phyloP scores from a whole-genome alignment of 768 basidiomycete genomes.

The Cystobasidiopsis lactophilus region DNA sequence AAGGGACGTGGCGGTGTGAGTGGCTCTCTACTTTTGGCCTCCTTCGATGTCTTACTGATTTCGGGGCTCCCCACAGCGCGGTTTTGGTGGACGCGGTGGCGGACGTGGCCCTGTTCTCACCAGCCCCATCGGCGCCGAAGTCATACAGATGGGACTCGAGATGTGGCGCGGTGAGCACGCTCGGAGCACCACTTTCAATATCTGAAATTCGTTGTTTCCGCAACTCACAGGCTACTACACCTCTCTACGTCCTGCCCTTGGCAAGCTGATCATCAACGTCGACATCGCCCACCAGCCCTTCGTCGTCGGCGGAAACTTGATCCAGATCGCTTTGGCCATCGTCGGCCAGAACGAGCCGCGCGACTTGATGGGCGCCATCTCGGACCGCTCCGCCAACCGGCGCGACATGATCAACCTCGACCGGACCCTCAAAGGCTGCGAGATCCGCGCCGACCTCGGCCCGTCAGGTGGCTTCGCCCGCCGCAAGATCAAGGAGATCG shows the following conservation, averaged over 20 bases:
- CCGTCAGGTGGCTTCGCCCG: not conserved
- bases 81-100: not conserved
- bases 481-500: constrained; percentile 1
- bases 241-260: not conserved
- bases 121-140: too few relatives aligned
- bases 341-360: not conserved
- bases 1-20: too few relatives aligned
- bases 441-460: constrained; percentile 4
- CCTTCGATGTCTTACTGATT: not conserved
- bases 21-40: too few relatives aligned
- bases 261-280: constrained; percentile 9
- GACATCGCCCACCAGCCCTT: constrained; percentile 4
- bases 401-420: constrained; percentile 34
- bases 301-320: constrained; percentile 7
- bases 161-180: constrained; percentile 10
- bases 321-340: constrained; percentile 8
- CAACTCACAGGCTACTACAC: not conserved
- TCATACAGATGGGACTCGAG: not conserved
- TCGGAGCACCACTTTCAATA: not conserved
- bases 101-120: too few relatives aligned
- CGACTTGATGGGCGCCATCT: too few relatives aligned
- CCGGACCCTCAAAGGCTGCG: constrained; percentile 25
- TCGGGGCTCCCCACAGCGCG: not conserved
- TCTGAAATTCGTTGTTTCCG: not conserved
- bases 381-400: not conserved